Conservation (phyloP, 805 yeast genomes). For the Yamadazyma endophytica region DNA sequence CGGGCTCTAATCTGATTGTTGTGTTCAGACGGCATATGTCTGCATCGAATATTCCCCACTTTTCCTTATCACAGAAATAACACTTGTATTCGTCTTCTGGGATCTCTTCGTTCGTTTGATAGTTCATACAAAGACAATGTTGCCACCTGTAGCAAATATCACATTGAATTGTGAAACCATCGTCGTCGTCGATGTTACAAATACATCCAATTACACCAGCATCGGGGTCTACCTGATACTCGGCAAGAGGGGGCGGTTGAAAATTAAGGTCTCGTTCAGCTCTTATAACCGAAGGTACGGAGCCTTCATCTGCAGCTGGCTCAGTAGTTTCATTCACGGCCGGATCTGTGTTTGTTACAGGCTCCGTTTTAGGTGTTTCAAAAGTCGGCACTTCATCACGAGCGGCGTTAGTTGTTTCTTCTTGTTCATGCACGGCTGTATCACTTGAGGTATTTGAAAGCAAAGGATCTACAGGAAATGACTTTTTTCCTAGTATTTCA, state of each 20-base stretch:
- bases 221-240: slow-evolving; percentile 71
- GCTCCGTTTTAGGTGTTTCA: too few relatives aligned
- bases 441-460: too few relatives aligned
- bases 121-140: slow-evolving; percentile 87
- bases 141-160: slow-evolving; percentile 93
- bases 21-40: slow-evolving; percentile 27
- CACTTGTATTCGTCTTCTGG: slow-evolving; percentile 79
- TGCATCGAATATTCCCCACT: slow-evolving; percentile 43
- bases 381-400: too few relatives aligned
- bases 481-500: too few relatives aligned
- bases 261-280: too few relatives aligned
- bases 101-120: slow-evolving; percentile 62
- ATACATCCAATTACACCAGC: slow-evolving; percentile 86
- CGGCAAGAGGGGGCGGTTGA: slow-evolving; percentile 31
- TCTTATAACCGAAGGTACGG: too few relatives aligned
- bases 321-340: too few relatives aligned
- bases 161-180: slow-evolving; percentile 93
- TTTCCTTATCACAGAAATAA: slow-evolving; percentile 59
- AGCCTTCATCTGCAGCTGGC: too few relatives aligned
- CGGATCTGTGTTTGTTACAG: too few relatives aligned
- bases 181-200: slow-evolving; percentile 83
- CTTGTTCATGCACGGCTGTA: too few relatives aligned
- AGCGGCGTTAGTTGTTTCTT: too few relatives aligned
- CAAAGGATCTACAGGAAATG: too few relatives aligned
- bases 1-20: slow-evolving; percentile 24